Conservation (phyloP, 2,329 filamentous ascomycete genomes). For the Didymella pinodella region DNA sequence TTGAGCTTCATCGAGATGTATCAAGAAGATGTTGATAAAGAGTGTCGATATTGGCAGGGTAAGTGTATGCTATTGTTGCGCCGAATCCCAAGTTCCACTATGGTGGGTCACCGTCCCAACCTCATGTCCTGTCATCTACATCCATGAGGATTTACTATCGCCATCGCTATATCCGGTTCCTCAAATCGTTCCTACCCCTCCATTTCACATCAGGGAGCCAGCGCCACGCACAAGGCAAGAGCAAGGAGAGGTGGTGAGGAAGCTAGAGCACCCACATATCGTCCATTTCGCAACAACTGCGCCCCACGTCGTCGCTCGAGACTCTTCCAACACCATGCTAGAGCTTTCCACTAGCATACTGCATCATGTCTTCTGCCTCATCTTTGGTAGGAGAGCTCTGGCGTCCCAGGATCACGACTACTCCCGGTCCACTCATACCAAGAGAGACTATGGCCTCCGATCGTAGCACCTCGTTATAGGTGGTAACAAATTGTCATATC, state of each 20-base stretch:
- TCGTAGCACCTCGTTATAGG: neutral
- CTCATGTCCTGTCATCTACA: neutral
- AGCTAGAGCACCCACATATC: neutral
- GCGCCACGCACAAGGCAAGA: neutral
- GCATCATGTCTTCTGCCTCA: neutral
- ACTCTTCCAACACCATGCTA: neutral
- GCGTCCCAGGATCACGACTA: neutral
- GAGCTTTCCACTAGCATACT: neutral
- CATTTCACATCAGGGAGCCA: neutral
- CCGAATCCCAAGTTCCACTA: neutral
- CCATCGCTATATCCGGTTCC: neutral
- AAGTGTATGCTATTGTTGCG: neutral
- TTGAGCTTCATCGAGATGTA: neutral
- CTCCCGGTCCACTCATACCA: neutral
- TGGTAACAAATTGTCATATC: neutral
- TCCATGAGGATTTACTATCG: neutral
- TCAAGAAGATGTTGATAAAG: neutral
- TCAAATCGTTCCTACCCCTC: neutral
- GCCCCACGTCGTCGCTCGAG: neutral
- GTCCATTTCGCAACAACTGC: neutral
- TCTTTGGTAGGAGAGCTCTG: neutral
- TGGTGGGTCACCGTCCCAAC: neutral
- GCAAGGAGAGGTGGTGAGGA: neutral
- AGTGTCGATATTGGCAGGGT: neutral
- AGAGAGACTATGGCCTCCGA: neutral